Evolutionary conservation across 345 rosid species (phyloP).

Genomic region (Salix exigua): DNA sequence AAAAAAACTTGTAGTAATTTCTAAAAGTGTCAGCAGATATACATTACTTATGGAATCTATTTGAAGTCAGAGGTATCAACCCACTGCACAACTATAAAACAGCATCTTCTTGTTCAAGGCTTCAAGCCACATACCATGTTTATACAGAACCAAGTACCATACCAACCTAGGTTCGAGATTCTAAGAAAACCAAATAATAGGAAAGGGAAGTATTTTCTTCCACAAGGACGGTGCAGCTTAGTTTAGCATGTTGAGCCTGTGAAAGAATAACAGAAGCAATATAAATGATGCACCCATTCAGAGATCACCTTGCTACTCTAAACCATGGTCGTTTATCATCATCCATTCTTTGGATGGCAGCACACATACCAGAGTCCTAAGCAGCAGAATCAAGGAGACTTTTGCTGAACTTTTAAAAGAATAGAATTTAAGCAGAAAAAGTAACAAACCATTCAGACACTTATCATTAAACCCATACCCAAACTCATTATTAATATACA

Average conservation of each 20-base stretch:
- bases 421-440: neutral
- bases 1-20: constrained; percentile 2
- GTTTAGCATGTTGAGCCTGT: neutral
- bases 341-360: neutral
- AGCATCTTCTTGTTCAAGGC: neutral
- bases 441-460: neutral
- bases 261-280: neutral
- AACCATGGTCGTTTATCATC: neutral
- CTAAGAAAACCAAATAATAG: neutral
- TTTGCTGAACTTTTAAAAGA: neutral
- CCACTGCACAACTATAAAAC: neutral
- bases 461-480: neutral
- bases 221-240: neutral
- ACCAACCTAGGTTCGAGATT: neutral
- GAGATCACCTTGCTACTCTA: neutral
- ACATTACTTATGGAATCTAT: neutral
- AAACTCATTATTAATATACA: neutral
- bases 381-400: neutral
- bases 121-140: neutral
- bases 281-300: neutral
- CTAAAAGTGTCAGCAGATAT: neutral
- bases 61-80: neutral
- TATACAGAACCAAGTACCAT: neutral
- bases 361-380: neutral
- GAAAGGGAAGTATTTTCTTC: neutral